phyloP scores from a whole-genome alignment of 2,329 filamentous ascomycete genomes.

The Ciborinia camelliae region DNA sequence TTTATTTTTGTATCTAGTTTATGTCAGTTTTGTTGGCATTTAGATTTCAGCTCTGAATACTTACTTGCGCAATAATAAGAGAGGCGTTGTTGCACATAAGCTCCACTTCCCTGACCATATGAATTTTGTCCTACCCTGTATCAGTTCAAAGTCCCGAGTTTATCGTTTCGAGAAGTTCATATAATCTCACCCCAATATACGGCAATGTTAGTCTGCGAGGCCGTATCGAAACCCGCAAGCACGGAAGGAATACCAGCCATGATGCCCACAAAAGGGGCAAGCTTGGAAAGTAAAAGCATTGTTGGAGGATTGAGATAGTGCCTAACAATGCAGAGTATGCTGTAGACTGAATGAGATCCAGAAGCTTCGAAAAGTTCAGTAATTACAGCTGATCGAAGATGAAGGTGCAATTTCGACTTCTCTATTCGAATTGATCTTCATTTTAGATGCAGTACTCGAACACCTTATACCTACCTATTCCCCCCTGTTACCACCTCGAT shows the following conservation, averaged over 20 bases:
- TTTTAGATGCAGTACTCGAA: neutral
- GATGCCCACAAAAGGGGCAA: conserved; percentile 32
- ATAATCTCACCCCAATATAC: conserved; percentile 60
- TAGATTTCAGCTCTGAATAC: conserved; percentile 26
- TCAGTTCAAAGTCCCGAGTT: conserved; percentile 15
- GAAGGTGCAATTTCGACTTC: neutral
- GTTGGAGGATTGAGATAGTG: neutral
- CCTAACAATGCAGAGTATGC: neutral
- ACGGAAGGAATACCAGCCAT: conserved; percentile 37
- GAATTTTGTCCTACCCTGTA: conserved; percentile 56
- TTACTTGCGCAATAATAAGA: conserved; percentile 57
- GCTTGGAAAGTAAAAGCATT: neutral
- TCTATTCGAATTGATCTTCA: neutral
- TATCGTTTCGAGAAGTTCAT: neutral
- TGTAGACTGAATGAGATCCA: neutral
- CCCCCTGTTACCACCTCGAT: no score
- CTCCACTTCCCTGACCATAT: conserved; percentile 44
- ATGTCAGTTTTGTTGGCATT: conserved; percentile 16
- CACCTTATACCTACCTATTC: conserved; percentile 1
- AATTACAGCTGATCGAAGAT: neutral
- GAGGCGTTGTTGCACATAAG: conserved; percentile 52
- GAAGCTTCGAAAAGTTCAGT: neutral
- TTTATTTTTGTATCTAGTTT: conserved; percentile 46
- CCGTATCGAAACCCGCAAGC: conserved; percentile 44
- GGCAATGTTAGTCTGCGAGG: conserved; percentile 53